Base-by-base conservation (phyloP, 2,329 filamentous ascomycete genomes). In the Sclerotinia minor region DNA sequence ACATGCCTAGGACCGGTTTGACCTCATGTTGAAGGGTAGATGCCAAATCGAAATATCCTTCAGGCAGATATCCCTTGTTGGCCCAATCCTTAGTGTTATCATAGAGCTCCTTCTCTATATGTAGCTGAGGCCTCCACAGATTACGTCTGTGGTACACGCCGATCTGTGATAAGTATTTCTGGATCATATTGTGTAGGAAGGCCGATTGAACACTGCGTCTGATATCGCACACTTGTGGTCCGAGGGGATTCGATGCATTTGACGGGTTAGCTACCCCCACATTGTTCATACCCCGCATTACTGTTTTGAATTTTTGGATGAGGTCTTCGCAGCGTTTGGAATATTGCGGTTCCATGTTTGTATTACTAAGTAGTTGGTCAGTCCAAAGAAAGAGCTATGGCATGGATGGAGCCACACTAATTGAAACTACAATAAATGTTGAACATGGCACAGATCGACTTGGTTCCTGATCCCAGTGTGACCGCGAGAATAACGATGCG, bases 131-230 rank as follows among this genome's bases (percentile, higher is more conserved):
- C 21, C 26, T 47, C 50, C 21, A 9, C 50, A 26, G 9, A 24
- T 2, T 1, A 1, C 2, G 3, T 2, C 35, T 5, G 24, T 21
- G 49, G 17, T 1, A 32, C 6, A 0, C 6, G 5, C 4, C 5
- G 8, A 60, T 32, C 11, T 35, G 26, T n/a, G 4, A 49, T 24
- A 1, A 15, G 26, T 60, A 49, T 3, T 26, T 32, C 13, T 21
- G 4, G 5, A 32, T 47, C 2, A 60, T 60, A 4, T 13, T 8
- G 9, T 6, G 8, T 26, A 59, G 24, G 41, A n/a, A 29, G 11
- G 2, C 5, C 2, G 19, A 1, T 45, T 54, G 26, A 54, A 17
- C 9, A 41, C 13, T 41, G 38, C 38, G 38, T 15, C 38, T 41
- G 38, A 41, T 41, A 41, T 41, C 11, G 38, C 38, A 15, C 2